Evolutionary conservation across 208 protist genomes (phyloP).

Genomic region (Crithidia brevicula): DNA sequence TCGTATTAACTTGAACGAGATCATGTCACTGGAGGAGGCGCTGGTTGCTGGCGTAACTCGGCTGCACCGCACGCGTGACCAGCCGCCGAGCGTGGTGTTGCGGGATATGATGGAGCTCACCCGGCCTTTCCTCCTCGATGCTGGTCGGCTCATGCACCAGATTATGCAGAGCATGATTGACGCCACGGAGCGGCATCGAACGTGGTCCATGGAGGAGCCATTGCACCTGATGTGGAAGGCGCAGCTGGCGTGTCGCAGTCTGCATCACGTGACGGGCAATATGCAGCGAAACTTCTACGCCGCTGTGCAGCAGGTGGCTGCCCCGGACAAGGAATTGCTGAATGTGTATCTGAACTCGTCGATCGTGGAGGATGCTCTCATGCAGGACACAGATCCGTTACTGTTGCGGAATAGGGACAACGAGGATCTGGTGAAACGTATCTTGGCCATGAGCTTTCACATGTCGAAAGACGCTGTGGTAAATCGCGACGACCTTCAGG

Average conservation of each 20-base stretch:
- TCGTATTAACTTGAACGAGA: conserved; percentile 42
- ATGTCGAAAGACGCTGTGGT: conserved; percentile 38
- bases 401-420: conserved; percentile 20
- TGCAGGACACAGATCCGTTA: conserved; percentile 15
- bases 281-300: conserved; percentile 67
- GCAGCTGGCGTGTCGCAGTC: conserved; percentile 48
- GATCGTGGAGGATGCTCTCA: conserved; percentile 26
- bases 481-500: conserved; percentile 41
- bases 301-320: conserved; percentile 43
- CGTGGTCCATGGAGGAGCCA: conserved; percentile 53
- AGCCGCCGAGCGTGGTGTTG: conserved; percentile 34
- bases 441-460: conserved; percentile 58
- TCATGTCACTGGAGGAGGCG: conserved; percentile 55
- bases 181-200: conserved; percentile 48
- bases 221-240: conserved; percentile 44
- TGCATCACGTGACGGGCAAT: conserved; percentile 61
- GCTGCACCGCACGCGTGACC: conserved; percentile 49
- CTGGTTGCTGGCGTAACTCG: conserved; percentile 36
- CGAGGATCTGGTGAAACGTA: conserved; percentile 41
- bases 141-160: conserved; percentile 40
- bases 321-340: conserved; percentile 31
- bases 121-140: conserved; percentile 53
- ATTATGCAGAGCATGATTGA: conserved; percentile 79
- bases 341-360: conserved; percentile 49
- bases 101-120: conserved; percentile 53